These are phyloP conservation scores for Hypsizygus marmoreus DNA, from an alignment of 768 basidiomycete genomes.

Conservation along the genomic window DNA sequence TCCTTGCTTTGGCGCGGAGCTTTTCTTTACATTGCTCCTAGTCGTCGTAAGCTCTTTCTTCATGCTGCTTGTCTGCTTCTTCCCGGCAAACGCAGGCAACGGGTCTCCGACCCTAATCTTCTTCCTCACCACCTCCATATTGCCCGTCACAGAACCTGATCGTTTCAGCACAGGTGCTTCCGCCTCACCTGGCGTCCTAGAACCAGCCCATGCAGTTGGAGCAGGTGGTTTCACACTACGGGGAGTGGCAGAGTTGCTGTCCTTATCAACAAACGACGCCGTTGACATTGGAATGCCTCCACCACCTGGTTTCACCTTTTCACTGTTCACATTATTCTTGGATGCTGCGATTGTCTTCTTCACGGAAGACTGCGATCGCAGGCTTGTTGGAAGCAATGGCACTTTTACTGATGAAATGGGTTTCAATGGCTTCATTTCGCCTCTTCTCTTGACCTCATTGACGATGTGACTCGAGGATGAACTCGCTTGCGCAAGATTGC, in stretches of 20 bases:
- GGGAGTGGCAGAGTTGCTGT: no score
- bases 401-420: constrained; percentile 30
- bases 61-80: no score
- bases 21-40: no score
- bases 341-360: constrained; percentile 4
- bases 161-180: no score
- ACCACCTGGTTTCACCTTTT: neutral
- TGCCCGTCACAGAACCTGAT: neutral
- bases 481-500: no score
- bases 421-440: constrained; percentile 18
- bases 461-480: constrained; percentile 7
- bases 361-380: constrained; percentile 10
- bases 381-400: constrained; percentile 20
- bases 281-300: constrained; percentile 1
- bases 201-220: no score
- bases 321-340: neutral
- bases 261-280: no score
- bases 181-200: no score
- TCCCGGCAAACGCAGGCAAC: neutral
- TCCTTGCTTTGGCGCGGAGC: neutral
- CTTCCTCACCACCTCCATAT: constrained; percentile 3
- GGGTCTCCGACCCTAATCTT: constrained; percentile 2
- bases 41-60: no score
- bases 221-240: no score
- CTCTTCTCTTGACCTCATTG: neutral